Conservation (phyloP, 306 rosid species). For the Castanospermum australe region DNA sequence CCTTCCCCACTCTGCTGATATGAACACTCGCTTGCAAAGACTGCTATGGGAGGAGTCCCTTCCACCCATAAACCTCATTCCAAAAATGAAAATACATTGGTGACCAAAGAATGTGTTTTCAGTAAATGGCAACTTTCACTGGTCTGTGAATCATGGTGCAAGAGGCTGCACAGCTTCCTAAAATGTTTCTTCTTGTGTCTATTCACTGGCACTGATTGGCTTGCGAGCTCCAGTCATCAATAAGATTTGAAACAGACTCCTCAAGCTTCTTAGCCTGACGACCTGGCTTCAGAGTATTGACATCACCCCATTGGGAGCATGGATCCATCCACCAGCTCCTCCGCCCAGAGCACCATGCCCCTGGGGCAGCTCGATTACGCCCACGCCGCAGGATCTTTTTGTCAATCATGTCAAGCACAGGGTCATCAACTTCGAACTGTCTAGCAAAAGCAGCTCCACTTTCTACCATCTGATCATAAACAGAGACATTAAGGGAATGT, state of each 20-base stretch:
- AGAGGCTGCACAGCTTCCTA: background rate
- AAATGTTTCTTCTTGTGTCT: slow-evolving; percentile 11
- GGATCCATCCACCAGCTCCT: slow-evolving; percentile 78
- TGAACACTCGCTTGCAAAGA: slow-evolving; percentile 20
- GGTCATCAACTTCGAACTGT: slow-evolving; percentile 57
- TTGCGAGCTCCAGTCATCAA: slow-evolving; percentile 69
- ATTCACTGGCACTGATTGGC: slow-evolving; percentile 60
- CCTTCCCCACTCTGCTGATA: slow-evolving; percentile 11
- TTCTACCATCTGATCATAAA: slow-evolving; percentile 59
- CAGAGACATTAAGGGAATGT: slow-evolving; percentile 53
- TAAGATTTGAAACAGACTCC: slow-evolving; percentile 58
- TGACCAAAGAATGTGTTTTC: slow-evolving; percentile 34
- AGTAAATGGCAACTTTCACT: slow-evolving; percentile 5
- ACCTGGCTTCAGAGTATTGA: slow-evolving; percentile 58
- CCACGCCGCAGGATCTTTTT: slow-evolving; percentile 61
- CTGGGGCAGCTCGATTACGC: slow-evolving; percentile 45
- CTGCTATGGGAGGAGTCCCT: slow-evolving; percentile 17
- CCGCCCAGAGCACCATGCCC: slow-evolving; percentile 84
- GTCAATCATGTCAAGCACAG: slow-evolving; percentile 69
- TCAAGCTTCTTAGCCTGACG: slow-evolving; percentile 69
- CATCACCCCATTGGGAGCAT: slow-evolving; percentile 77
- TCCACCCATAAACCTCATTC: slow-evolving; percentile 1
- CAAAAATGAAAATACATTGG: slow-evolving; percentile 7
- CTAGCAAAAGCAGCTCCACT: slow-evolving; percentile 87
- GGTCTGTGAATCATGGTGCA: slow-evolving; percentile 14